A percentile compares a stretch with the other conserved stretches of the same genome.
These are phyloP conservation scores for Plasmodium berghei DNA, from an alignment of 169 alveolate species.

Conservation along the genomic window DNA sequence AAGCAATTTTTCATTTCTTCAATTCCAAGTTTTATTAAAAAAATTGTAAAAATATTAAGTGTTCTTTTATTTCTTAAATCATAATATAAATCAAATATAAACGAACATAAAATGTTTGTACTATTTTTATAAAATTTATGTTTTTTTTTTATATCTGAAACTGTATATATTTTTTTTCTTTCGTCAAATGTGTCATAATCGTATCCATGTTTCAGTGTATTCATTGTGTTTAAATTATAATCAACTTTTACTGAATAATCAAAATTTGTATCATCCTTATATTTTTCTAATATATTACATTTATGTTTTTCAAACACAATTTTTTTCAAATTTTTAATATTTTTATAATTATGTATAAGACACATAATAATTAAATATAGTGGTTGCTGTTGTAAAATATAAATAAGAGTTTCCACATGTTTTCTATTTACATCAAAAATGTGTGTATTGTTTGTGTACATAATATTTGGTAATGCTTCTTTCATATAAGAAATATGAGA, in stretches of 20 bases:
- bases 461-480: constrained; percentile 30
- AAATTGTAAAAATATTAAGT: constrained; percentile 58
- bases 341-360: constrained; percentile 44
- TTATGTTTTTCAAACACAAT: background rate
- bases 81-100: constrained; percentile 60
- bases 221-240: background rate
- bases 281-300: background rate
- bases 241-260: background rate
- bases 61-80: constrained; percentile 38
- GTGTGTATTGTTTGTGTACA: constrained; percentile 13
- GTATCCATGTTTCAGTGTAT: constrained; percentile 3
- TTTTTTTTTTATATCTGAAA: constrained; percentile 1
- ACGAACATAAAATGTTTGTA: constrained; percentile 38
- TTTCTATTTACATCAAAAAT: constrained; percentile 20
- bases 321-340: constrained; percentile 13
- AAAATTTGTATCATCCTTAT: background rate
- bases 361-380: constrained; percentile 72
- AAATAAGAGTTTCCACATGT: constrained; percentile 50
- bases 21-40: constrained; percentile 63
- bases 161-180: background rate
- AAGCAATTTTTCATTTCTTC: constrained; percentile 59
- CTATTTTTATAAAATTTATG: constrained; percentile 35
- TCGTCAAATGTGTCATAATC: constrained; percentile 1
- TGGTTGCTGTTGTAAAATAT: constrained; percentile 80
- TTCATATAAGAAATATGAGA: constrained; percentile 23